A percentile compares a stretch with the other conserved stretches of the same genome.
Conservation (phyloP, 177 flowering plant genomes). For the Vitis hybrid region DNA sequence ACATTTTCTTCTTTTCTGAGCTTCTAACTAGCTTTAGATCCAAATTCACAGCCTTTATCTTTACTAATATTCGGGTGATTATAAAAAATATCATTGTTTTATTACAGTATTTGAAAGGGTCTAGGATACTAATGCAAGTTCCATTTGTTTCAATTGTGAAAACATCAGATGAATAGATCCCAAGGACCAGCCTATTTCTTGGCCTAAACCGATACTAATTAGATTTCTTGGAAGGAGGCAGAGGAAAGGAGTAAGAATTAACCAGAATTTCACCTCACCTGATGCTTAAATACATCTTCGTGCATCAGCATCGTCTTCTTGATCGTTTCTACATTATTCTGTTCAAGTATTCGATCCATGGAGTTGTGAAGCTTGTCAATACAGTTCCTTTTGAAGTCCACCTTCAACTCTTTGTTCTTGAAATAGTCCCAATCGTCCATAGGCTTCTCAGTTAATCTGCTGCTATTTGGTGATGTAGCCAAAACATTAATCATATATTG, state of each 20-base stretch:
- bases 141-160: too few relatives aligned
- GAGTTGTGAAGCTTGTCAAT: conserved; percentile 21
- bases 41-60: not conserved
- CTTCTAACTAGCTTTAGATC: not conserved
- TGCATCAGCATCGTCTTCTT: conserved; percentile 59
- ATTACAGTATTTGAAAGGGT: too few relatives aligned
- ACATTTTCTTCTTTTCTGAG: not conserved
- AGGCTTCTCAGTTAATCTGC: conserved; percentile 12
- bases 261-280: conserved; percentile 30
- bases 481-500: conserved; percentile 35
- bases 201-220: too few relatives aligned
- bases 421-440: conserved; percentile 27
- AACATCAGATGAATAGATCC: too few relatives aligned
- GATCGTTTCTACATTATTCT: conserved; percentile 37
- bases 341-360: conserved; percentile 46
- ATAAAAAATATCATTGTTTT: too few relatives aligned
- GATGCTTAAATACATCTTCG: conserved; percentile 61
- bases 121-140: too few relatives aligned
- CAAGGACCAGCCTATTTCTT: not conserved
- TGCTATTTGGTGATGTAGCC: conserved; percentile 19
- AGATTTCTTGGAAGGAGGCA: too few relatives aligned
- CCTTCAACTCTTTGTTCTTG: conserved; percentile 13
- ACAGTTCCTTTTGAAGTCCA: conserved; percentile 10
- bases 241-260: too few relatives aligned
- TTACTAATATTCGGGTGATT: not conserved